Evolutionary conservation across 2,329 filamentous ascomycete species (phyloP).

Genomic region (Mycosphaerella sp.): DNA sequence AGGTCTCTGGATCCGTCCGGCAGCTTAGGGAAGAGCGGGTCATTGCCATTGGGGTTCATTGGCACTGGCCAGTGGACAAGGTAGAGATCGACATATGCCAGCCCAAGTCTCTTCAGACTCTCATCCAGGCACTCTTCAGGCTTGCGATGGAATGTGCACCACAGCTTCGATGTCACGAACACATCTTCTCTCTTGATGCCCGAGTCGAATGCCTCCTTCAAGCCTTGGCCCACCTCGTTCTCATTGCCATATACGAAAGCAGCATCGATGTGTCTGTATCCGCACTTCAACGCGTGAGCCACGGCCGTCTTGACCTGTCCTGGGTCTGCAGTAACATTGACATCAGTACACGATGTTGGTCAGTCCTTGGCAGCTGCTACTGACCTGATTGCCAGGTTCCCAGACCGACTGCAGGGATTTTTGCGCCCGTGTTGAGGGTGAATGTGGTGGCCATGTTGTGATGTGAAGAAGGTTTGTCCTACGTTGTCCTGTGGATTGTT

Average conservation of each 20-base stretch:
- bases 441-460: slow-evolving; percentile 29
- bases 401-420: slow-evolving; percentile 36
- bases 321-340: slow-evolving; percentile 25
- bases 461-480: too few species aligned
- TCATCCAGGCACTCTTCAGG: slow-evolving; percentile 65
- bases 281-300: slow-evolving; percentile 43
- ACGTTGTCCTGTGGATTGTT: too few species aligned
- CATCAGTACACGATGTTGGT: background rate
- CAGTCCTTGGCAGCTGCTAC: background rate
- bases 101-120: slow-evolving; percentile 64
- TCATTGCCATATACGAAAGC: slow-evolving; percentile 76
- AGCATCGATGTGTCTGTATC: slow-evolving; percentile 57
- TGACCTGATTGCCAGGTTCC: slow-evolving; percentile 36
- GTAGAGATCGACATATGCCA: slow-evolving; percentile 77
- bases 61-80: slow-evolving; percentile 73
- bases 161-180: slow-evolving; percentile 81
- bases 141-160: slow-evolving; percentile 70
- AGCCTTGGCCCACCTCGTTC: slow-evolving; percentile 70
- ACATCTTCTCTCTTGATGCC: slow-evolving; percentile 70
- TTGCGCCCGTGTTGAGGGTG: slow-evolving; percentile 36
- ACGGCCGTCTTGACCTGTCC: slow-evolving; percentile 46
- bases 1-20: slow-evolving; percentile 70
- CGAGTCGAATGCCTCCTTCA: slow-evolving; percentile 62
- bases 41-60: slow-evolving; percentile 71
- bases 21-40: slow-evolving; percentile 66